phyloP scores from a whole-genome alignment of 2,329 filamentous ascomycete genomes.

The Penicillium sp. region DNA sequence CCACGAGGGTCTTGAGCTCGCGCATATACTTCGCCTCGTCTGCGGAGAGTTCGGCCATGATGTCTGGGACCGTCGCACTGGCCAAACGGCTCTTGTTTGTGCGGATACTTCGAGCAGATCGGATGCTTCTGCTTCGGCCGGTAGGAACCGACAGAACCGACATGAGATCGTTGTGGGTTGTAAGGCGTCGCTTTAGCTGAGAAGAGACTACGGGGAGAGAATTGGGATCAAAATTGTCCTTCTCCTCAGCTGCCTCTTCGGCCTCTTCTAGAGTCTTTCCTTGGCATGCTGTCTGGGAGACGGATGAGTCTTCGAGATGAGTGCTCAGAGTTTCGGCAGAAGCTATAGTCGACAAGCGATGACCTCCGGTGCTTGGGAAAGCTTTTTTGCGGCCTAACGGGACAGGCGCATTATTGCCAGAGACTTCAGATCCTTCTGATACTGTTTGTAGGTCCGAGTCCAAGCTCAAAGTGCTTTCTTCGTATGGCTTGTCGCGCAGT shows the following conservation, averaged over 20 bases:
- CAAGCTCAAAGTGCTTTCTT: constrained; percentile 28
- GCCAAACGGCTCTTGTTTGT: constrained; percentile 66
- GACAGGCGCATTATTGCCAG: constrained; percentile 38
- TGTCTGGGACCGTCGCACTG: constrained; percentile 68
- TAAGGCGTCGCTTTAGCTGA: constrained; percentile 69
- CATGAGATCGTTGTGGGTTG: constrained; percentile 89
- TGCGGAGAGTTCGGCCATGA: constrained; percentile 74
- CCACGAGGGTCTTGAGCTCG: constrained; percentile 88
- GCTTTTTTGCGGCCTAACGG: constrained; percentile 43
- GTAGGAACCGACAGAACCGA: constrained; percentile 75
- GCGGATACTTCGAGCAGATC: constrained; percentile 74
- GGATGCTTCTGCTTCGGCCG: constrained; percentile 65
- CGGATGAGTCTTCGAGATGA: constrained; percentile 18
- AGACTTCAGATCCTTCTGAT: constrained; percentile 40
- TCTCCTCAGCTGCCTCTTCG: constrained; percentile 28
- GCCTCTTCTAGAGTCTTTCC: constrained; percentile 5
- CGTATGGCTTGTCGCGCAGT: constrained; percentile 15
- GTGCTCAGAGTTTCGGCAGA: constrained; percentile 55
- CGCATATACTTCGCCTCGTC: constrained; percentile 87
- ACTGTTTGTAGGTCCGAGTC: constrained; percentile 28
- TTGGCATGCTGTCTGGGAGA: constrained; percentile 1
- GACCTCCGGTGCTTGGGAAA: constrained; percentile 53
- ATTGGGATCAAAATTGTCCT: constrained; percentile 47
- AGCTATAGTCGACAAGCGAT: constrained; percentile 57
- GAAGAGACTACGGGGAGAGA: constrained; percentile 46